Conservation (phyloP, 1,284 basidiomycete species). For the Marasmius fiardii region DNA sequence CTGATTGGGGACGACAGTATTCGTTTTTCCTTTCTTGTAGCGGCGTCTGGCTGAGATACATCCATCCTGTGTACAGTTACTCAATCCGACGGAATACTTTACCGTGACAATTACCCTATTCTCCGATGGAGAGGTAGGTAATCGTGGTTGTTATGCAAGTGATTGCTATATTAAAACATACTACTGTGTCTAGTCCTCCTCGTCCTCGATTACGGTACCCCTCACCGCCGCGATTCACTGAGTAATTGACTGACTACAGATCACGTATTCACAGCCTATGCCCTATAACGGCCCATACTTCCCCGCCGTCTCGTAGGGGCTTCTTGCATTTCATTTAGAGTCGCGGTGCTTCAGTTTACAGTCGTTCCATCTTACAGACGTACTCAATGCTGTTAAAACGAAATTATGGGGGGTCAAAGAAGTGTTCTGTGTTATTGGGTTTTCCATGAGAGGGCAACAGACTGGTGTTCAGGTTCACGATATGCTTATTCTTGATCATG, state of each 20-base stretch:
- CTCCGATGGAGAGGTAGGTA: slow-evolving; percentile 61
- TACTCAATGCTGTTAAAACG: slow-evolving; percentile 51
- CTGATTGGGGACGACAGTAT: slow-evolving; percentile 50
- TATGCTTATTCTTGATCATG: slow-evolving; percentile 17
- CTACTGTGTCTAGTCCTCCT: slow-evolving; percentile 48
- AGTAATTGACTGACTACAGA: slow-evolving; percentile 4
- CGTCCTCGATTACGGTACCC: slow-evolving; percentile 56
- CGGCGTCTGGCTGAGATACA: slow-evolving; percentile 1
- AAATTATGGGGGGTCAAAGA: slow-evolving; percentile 46
- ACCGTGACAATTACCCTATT: slow-evolving; percentile 58
- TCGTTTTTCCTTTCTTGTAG: not conserved
- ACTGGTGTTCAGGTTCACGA: slow-evolving; percentile 21
- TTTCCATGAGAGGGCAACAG: slow-evolving; percentile 64
- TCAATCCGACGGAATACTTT: slow-evolving; percentile 49
- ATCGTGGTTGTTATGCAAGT: slow-evolving; percentile 9
- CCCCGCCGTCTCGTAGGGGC: slow-evolving; percentile 46
- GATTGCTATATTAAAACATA: not conserved
- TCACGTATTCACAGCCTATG: slow-evolving; percentile 29
- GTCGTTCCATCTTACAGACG: slow-evolving; percentile 30
- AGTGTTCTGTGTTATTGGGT: slow-evolving; percentile 49
- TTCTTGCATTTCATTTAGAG: not conserved
- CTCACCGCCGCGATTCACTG: slow-evolving; percentile 16
- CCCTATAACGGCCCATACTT: slow-evolving; percentile 49
- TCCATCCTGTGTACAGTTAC: slow-evolving; percentile 27
- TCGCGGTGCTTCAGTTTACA: not conserved